Evolutionary conservation across 768 basidiomycete species (phyloP).

Genomic region (Lactarius evosmus): DNA sequence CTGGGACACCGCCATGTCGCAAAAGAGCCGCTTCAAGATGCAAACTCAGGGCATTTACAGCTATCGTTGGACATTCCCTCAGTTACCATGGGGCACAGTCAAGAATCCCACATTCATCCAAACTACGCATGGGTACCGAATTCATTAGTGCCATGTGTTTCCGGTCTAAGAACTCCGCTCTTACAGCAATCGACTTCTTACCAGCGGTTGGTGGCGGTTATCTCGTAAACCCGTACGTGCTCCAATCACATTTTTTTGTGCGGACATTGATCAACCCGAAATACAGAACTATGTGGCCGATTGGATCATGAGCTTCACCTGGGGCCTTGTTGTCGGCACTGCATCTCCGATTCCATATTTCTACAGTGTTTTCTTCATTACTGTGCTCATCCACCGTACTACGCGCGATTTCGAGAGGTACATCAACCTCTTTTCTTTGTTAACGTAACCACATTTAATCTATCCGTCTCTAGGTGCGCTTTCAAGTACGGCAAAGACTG

Average conservation of each 20-base stretch:
- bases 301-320: conserved; percentile 80
- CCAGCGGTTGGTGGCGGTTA: conserved; percentile 91
- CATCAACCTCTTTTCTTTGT: conserved; percentile 25
- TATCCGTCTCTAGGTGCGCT: conserved; percentile 47
- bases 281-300: conserved; percentile 89
- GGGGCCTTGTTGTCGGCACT: conserved; percentile 76
- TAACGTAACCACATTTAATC: conserved; percentile 15
- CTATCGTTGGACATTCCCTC: conserved; percentile 91
- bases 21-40: conserved; percentile 98
- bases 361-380: conserved; percentile 95
- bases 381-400: conserved; percentile 86
- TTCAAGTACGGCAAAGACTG: conserved; percentile 94
- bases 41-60: conserved; percentile 84
- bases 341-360: conserved; percentile 89
- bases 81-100: conserved; percentile 77
- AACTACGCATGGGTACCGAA: conserved; percentile 81
- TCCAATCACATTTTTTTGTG: background rate
- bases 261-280: background rate
- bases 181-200: conserved; percentile 79
- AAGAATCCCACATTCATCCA: conserved; percentile 89
- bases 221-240: conserved; percentile 83
- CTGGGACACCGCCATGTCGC: conserved; percentile 93
- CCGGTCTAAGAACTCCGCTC: conserved; percentile 1
- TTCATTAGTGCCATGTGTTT: background rate
- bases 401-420: conserved; percentile 92